Conservation (phyloP, 2,329 filamentous ascomycete species). For the Lasiodiplodia citricola region DNA sequence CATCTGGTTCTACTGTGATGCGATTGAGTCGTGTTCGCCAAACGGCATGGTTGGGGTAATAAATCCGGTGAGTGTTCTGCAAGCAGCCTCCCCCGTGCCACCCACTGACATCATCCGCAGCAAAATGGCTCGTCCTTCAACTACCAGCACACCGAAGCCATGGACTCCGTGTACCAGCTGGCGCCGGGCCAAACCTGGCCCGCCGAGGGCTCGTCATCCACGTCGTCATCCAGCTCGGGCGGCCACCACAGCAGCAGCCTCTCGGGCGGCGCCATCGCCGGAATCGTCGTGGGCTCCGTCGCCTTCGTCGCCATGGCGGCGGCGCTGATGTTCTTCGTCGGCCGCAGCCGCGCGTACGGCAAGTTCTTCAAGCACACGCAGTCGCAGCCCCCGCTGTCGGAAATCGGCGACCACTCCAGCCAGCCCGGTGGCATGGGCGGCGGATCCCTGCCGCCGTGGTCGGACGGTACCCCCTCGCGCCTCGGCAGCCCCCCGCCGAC, state of each 20-base stretch:
- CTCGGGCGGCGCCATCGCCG: conserved; percentile 49
- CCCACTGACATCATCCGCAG: neutral
- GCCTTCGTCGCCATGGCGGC: conserved; percentile 66
- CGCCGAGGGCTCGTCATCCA: conserved; percentile 33
- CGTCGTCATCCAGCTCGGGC: conserved; percentile 18
- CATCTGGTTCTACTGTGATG: conserved; percentile 54
- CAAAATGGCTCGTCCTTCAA: neutral
- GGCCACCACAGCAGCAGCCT: conserved; percentile 33
- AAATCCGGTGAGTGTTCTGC: conserved; percentile 62
- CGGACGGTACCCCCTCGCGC: conserved; percentile 12
- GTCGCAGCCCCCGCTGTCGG: conserved; percentile 7
- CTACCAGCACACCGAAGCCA: conserved; percentile 26
- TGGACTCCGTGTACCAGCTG: conserved; percentile 36
- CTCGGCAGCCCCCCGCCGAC: conserved; percentile 15
- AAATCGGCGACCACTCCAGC: conserved; percentile 4
- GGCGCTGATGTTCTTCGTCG: conserved; percentile 69
- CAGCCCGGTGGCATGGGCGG: neutral
- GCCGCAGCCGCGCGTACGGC: conserved; percentile 38
- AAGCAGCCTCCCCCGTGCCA: neutral
- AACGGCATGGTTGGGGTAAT: conserved; percentile 78
- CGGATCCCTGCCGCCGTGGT: neutral
- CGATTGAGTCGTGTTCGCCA: conserved; percentile 66
- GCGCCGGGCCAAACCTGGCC: conserved; percentile 49
- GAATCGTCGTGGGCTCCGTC: conserved; percentile 67
- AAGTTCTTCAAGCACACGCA: conserved; percentile 27